phyloP scores from a whole-genome alignment of 2,329 filamentous ascomycete species.

The Thielaviopsis ethacetica region DNA sequence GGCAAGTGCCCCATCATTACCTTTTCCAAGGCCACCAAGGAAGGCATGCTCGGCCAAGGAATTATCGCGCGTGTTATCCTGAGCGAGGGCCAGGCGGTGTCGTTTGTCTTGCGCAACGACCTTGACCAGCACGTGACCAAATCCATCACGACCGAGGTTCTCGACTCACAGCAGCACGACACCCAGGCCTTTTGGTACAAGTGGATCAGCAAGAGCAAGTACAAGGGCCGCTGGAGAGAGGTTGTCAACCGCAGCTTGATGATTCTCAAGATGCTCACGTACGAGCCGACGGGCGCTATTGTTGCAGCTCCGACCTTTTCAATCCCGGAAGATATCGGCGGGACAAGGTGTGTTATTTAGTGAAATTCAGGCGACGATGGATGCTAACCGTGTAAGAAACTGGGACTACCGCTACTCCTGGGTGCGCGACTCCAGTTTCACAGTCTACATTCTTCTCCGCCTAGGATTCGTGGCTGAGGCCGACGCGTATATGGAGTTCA shows the following conservation, averaged over 20 bases:
- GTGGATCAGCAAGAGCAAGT: slow-evolving; percentile 55
- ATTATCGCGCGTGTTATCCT: slow-evolving; percentile 43
- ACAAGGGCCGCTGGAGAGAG: slow-evolving; percentile 57
- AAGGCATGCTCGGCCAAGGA: slow-evolving; percentile 42
- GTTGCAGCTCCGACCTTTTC: slow-evolving; percentile 64
- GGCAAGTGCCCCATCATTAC: slow-evolving; percentile 32
- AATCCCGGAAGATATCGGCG: slow-evolving; percentile 57
- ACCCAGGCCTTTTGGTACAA: slow-evolving; percentile 58
- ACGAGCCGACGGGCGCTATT: slow-evolving; percentile 63
- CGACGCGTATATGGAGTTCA: slow-evolving; percentile 64
- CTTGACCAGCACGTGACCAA: slow-evolving; percentile 38
- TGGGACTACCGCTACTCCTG: slow-evolving; percentile 66
- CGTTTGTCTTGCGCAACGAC: slow-evolving; percentile 51
- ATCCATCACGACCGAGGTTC: slow-evolving; percentile 38
- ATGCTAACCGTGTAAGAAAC: slow-evolving; percentile 26
- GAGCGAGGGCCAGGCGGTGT: slow-evolving; percentile 50
- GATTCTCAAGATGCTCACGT: slow-evolving; percentile 61
- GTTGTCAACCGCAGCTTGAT: slow-evolving; percentile 55
- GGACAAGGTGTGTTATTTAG: slow-evolving; percentile 25
- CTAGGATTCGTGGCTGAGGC: slow-evolving; percentile 62
- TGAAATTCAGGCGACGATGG: neutral
- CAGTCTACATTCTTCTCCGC: slow-evolving; percentile 59
- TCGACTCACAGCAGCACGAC: slow-evolving; percentile 49
- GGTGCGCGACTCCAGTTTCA: slow-evolving; percentile 64
- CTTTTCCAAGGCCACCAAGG: slow-evolving; percentile 36